Conservation (phyloP, 2,329 filamentous ascomycete species). For the Bipolaris bicolor region DNA sequence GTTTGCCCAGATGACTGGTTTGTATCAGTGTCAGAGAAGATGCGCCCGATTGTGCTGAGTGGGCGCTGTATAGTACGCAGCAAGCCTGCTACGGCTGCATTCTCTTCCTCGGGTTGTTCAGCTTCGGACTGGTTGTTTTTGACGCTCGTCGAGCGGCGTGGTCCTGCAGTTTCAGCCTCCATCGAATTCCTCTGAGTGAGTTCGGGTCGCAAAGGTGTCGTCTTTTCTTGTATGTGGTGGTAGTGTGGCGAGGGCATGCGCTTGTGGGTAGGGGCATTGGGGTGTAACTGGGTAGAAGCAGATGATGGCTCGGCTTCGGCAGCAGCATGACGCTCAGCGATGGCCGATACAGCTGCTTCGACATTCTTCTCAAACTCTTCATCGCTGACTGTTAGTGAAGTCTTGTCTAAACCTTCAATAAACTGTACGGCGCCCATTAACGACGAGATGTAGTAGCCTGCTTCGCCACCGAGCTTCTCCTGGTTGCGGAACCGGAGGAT, state of each 20-base stretch:
- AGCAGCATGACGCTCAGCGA: slow-evolving; percentile 82
- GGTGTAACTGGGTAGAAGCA: slow-evolving; percentile 22
- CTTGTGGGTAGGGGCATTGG: slow-evolving; percentile 38
- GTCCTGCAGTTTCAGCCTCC: slow-evolving; percentile 65
- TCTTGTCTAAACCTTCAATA: slow-evolving; percentile 94
- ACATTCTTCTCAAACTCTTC: slow-evolving; percentile 96
- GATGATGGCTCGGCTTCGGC: slow-evolving; percentile 30
- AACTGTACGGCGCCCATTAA: slow-evolving; percentile 96
- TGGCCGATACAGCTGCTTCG: slow-evolving; percentile 93
- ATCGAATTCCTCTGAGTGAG: slow-evolving; percentile 65
- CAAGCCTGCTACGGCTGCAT: slow-evolving; percentile 80
- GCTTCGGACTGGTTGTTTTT: slow-evolving; percentile 40
- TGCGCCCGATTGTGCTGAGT: slow-evolving; percentile 87
- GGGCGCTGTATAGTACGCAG: slow-evolving; percentile 90
- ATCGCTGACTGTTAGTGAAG: slow-evolving; percentile 88
- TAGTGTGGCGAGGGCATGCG: slow-evolving; percentile 52
- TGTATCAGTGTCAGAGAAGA: slow-evolving; percentile 77
- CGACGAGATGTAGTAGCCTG: slow-evolving; percentile 96
- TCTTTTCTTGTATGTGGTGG: slow-evolving; percentile 56
- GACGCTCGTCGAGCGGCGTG: slow-evolving; percentile 62
- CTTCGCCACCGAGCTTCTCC: slow-evolving; percentile 96
- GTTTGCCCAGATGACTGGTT: slow-evolving; percentile 42
- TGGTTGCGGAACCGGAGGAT: slow-evolving; percentile 96
- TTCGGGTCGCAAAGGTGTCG: slow-evolving; percentile 60
- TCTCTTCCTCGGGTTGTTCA: slow-evolving; percentile 66